These are phyloP conservation scores for Biscutella laevigata DNA, from an alignment of 441 rosid genomes.

Conservation along the genomic window DNA sequence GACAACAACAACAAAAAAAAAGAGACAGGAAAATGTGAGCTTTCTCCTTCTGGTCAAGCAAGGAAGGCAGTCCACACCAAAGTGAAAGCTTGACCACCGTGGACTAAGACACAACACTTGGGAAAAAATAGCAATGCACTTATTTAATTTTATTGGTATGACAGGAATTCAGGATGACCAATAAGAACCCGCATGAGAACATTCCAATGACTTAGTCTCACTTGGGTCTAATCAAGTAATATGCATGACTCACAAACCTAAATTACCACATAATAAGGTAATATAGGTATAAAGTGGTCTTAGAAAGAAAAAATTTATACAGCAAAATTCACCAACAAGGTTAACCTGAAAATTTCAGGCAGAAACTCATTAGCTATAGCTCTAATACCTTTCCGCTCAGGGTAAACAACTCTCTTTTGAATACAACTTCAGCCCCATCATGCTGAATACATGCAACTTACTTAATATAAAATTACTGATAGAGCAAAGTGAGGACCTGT, in stretches of 20 bases:
- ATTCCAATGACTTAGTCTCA: not conserved
- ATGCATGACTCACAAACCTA: not conserved
- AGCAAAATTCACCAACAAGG: too few relatives aligned
- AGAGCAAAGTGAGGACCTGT: conserved; percentile 39
- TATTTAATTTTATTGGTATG: not conserved
- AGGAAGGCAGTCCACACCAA: not conserved
- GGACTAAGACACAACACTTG: not conserved
- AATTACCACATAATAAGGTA: too few relatives aligned
- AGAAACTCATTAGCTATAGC: not conserved
- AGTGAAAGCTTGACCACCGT: not conserved
- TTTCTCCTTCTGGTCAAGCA: not conserved
- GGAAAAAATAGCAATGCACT: not conserved
- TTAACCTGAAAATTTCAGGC: not conserved
- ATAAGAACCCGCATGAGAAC: not conserved
- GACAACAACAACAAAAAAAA: too few relatives aligned
- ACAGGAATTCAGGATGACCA: not conserved
- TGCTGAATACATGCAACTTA: not conserved
- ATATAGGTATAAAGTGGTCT: too few relatives aligned
- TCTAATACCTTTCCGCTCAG: not conserved
- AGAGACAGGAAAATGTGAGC: not conserved
- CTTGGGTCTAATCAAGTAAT: not conserved
- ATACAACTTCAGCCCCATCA: not conserved
- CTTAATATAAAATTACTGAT: not conserved
- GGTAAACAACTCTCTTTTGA: not conserved
- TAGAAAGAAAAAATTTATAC: too few relatives aligned